phyloP scores from a whole-genome alignment of 2,329 filamentous ascomycete species.

The Aspergillus fumigatus region DNA sequence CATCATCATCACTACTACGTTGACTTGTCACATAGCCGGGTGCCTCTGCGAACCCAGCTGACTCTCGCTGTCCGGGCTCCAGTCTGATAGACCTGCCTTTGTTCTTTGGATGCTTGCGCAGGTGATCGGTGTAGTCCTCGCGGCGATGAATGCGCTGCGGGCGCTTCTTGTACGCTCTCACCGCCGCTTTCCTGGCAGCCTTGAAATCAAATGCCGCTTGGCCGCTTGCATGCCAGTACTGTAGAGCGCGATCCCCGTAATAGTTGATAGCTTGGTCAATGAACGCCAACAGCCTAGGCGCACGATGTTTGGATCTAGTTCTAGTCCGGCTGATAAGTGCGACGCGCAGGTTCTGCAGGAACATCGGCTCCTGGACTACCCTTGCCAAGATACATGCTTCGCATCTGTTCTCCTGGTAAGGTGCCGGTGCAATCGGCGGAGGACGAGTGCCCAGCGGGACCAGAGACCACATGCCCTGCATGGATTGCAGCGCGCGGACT shows the following conservation, averaged over 20 bases:
- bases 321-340: slow-evolving; percentile 28
- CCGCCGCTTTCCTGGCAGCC: slow-evolving; percentile 11
- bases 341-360: slow-evolving; percentile 27
- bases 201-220: slow-evolving; percentile 14
- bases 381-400: slow-evolving; percentile 36
- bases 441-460: neutral
- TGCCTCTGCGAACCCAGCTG: neutral
- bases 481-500: slow-evolving; percentile 15
- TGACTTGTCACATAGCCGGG: neutral
- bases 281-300: slow-evolving; percentile 25
- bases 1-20: neutral
- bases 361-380: slow-evolving; percentile 21
- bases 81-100: neutral
- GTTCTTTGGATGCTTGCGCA: neutral
- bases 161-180: slow-evolving; percentile 14
- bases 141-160: neutral
- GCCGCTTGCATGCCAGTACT: slow-evolving; percentile 12
- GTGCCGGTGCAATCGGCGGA: slow-evolving; percentile 12
- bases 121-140: neutral
- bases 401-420: slow-evolving; percentile 31
- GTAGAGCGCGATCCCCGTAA: slow-evolving; percentile 5
- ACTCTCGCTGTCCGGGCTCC: neutral
- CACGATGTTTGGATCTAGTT: slow-evolving; percentile 16
- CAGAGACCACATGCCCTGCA: slow-evolving; percentile 32
- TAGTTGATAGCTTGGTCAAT: slow-evolving; percentile 26